Percentiles rank a stretch among this genome's conserved stretches.
phyloP scores from a whole-genome alignment of 2,329 filamentous ascomycete species.

The Fusarium mexicanum region DNA sequence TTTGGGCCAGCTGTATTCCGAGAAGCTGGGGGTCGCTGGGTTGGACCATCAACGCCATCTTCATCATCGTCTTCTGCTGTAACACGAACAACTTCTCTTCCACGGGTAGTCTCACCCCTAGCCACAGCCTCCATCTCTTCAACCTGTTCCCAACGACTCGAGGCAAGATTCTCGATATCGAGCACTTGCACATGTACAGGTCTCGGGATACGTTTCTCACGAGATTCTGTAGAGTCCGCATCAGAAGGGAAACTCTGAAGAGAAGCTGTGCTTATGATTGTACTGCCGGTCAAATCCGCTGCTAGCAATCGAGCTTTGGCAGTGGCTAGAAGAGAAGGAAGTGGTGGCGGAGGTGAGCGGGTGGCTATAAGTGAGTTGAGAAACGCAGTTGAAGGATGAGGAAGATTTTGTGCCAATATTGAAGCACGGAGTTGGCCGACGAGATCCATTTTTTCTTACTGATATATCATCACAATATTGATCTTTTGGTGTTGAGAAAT shows the following conservation, averaged over 20 bases:
- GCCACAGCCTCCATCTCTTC: slow-evolving; percentile 80
- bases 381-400: slow-evolving; percentile 66
- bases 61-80: slow-evolving; percentile 56
- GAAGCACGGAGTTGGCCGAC: slow-evolving; percentile 60
- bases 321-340: slow-evolving; percentile 79
- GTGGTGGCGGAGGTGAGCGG: slow-evolving; percentile 66
- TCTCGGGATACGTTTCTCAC: slow-evolving; percentile 65
- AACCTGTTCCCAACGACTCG: slow-evolving; percentile 86
- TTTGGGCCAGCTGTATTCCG: slow-evolving; percentile 26
- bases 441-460: slow-evolving; percentile 45
- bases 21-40: slow-evolving; percentile 14
- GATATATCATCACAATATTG: neutral
- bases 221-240: slow-evolving; percentile 60
- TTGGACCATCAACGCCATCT: slow-evolving; percentile 55
- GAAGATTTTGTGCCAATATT: slow-evolving; percentile 63
- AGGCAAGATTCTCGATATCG: slow-evolving; percentile 84
- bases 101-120: slow-evolving; percentile 77
- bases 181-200: slow-evolving; percentile 83
- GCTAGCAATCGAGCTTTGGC: slow-evolving; percentile 82
- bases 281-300: slow-evolving; percentile 72
- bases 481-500: slow-evolving; percentile 19
- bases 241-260: slow-evolving; percentile 61
- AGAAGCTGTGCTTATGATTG: slow-evolving; percentile 57
- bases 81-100: slow-evolving; percentile 83
- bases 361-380: slow-evolving; percentile 69